These are phyloP conservation scores for Thermoascus crustaceus DNA, from an alignment of 2,329 filamentous ascomycete genomes.

Conservation along the genomic window DNA sequence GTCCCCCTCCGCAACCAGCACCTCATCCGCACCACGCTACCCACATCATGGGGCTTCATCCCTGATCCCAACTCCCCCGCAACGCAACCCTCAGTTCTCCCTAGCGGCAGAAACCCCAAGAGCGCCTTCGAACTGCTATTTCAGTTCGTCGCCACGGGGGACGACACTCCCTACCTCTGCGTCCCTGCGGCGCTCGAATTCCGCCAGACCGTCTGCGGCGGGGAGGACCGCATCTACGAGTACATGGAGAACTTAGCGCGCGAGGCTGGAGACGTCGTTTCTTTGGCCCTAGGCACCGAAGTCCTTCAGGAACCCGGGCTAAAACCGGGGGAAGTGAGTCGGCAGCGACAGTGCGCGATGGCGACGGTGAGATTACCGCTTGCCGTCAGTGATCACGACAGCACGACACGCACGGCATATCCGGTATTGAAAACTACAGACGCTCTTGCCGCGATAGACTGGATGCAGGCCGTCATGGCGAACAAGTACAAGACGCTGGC, in stretches of 20 bases:
- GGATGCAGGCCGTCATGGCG: constrained; percentile 49
- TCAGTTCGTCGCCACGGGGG: constrained; percentile 67
- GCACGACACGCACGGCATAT: constrained; percentile 10
- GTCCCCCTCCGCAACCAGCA: constrained; percentile 68
- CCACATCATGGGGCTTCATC: constrained; percentile 72
- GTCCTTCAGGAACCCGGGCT: constrained; percentile 51
- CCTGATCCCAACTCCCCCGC: constrained; percentile 28
- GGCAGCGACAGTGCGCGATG: constrained; percentile 58
- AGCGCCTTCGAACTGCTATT: constrained; percentile 62
- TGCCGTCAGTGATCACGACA: constrained; percentile 25
- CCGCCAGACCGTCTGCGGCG: constrained; percentile 60
- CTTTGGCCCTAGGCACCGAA: constrained; percentile 58
- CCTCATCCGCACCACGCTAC: constrained; percentile 64
- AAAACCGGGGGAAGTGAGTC: constrained; percentile 18
- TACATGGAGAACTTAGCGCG: constrained; percentile 59
- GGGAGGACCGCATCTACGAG: constrained; percentile 59
- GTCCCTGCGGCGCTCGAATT: constrained; percentile 64
- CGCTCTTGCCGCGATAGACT: constrained; percentile 42
- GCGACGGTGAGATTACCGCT: constrained; percentile 68
- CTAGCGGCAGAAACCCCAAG: constrained; percentile 38
- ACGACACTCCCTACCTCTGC: constrained; percentile 64
- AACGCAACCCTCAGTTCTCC: constrained; percentile 43
- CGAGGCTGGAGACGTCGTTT: constrained; percentile 54
- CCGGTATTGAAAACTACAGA: constrained; percentile 33
- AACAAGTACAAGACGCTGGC: constrained; percentile 64